Conservation (phyloP, 106 monocot species). For the Dendrobium chrysotoxum region DNA sequence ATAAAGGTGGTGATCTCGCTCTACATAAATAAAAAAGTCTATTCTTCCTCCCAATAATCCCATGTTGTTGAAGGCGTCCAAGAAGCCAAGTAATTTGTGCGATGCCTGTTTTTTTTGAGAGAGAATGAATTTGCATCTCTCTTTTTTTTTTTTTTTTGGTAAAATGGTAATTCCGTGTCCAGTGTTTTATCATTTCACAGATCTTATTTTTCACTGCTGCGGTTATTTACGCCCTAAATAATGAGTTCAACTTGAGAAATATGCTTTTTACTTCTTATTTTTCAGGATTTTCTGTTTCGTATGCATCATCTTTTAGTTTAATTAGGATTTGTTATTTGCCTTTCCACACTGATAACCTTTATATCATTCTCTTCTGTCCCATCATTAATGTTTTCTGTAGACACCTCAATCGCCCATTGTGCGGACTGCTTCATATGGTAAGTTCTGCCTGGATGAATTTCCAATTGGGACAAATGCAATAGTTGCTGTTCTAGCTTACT, state of each 20-base stretch:
- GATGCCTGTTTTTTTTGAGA: not conserved
- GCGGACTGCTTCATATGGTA: slow-evolving; percentile 61
- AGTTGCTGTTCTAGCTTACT: slow-evolving; percentile 87
- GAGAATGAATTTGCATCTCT: no score
- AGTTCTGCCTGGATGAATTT: slow-evolving; percentile 87
- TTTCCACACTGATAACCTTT: not conserved
- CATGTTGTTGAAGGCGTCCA: not conserved
- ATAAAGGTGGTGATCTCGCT: no score
- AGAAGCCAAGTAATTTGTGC: not conserved
- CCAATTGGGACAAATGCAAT: slow-evolving; percentile 96
- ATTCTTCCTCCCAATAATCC: not conserved
- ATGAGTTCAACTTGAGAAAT: not conserved
- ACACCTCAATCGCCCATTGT: slow-evolving; percentile 98
- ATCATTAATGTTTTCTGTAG: slow-evolving; percentile 22
- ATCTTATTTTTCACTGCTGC: not conserved
- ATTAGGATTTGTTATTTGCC: not conserved
- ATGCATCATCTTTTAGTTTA: not conserved
- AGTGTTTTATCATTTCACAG: not conserved
- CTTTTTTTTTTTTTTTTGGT: not conserved
- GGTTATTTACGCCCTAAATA: not conserved
- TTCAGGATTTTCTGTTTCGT: not conserved
- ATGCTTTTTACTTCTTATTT: not conserved
- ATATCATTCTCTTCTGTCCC: not conserved
- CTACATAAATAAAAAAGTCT: not conserved
- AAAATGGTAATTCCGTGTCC: not conserved